phyloP scores from a whole-genome alignment of 2,329 filamentous ascomycete species.

The Colletotrichum sp. region DNA sequence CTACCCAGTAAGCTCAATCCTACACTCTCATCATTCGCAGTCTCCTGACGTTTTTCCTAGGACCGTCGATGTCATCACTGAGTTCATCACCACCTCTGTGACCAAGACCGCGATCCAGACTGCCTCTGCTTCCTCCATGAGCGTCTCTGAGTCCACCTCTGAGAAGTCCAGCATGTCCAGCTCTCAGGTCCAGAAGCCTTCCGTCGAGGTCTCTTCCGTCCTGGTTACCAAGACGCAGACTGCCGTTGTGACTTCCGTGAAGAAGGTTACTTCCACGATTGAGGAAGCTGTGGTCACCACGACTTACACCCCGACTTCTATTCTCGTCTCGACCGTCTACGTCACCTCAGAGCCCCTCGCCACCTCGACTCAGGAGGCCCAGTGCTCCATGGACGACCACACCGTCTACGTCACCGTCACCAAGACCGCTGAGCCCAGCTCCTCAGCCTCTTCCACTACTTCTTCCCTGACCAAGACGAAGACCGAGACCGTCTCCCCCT shows the following conservation, averaged over 20 bases:
- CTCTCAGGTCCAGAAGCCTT: background rate
- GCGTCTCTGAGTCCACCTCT: background rate
- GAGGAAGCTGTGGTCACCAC: constrained; percentile 1
- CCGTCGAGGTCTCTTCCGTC: background rate
- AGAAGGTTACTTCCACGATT: background rate
- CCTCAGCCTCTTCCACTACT: background rate
- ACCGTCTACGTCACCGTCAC: constrained; percentile 21
- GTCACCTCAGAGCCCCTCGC: background rate
- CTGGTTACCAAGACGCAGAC: constrained; percentile 16
- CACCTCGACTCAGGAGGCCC: background rate
- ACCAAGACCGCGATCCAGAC: constrained; percentile 17
- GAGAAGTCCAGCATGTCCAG: background rate
- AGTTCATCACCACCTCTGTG: constrained; percentile 13
- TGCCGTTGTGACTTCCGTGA: background rate
- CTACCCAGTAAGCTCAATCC: background rate
- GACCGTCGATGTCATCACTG: background rate
- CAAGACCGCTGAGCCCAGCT: constrained; percentile 2
- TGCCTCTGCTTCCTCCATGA: background rate
- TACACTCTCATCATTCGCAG: background rate
- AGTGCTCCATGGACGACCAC: constrained; percentile 6
- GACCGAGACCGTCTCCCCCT: background rate
- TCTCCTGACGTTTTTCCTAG: background rate
- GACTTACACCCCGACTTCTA: constrained; percentile 7
- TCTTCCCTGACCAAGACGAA: background rate
- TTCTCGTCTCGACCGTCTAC: background rate